Percentiles rank a stretch among this genome's conserved stretches.
Evolutionary conservation across 352 stramenopile genomes (phyloP).

Genomic region (Pythium aquatile): DNA sequence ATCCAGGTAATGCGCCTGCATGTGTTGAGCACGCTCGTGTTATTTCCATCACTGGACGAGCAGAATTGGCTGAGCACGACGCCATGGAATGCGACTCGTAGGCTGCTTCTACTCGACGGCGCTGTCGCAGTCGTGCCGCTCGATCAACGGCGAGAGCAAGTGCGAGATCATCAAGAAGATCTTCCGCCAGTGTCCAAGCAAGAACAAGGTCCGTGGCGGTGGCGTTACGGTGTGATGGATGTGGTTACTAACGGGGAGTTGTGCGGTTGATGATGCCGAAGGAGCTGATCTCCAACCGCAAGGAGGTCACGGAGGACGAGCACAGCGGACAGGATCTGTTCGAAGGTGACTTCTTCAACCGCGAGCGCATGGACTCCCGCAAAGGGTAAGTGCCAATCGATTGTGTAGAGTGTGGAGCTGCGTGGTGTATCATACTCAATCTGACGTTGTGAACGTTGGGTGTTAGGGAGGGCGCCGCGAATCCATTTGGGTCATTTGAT

Average conservation of each 20-base stretch:
- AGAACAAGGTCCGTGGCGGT: constrained; percentile 38
- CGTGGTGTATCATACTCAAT: too few species aligned
- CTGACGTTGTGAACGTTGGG: not conserved
- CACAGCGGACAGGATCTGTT: constrained; percentile 43
- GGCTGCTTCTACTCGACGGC: constrained; percentile 82
- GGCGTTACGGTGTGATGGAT: not conserved
- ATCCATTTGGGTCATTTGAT: constrained; percentile 35
- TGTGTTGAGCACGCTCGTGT: not conserved
- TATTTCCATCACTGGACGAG: not conserved
- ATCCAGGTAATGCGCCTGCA: constrained; percentile 35
- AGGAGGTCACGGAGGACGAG: constrained; percentile 76
- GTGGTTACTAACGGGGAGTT: too few species aligned
- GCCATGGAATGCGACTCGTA: constrained; percentile 6
- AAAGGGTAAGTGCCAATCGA: constrained; percentile 29
- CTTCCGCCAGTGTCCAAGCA: constrained; percentile 74
- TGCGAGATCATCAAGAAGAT: constrained; percentile 87
- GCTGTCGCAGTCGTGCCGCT: constrained; percentile 72
- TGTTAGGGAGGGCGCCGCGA: constrained; percentile 2
- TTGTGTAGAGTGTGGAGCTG: too few species aligned
- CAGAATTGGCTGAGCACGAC: not conserved
- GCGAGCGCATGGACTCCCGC: constrained; percentile 59
- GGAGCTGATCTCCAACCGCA: constrained; percentile 76
- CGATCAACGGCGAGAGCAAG: constrained; percentile 83
- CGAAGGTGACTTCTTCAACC: constrained; percentile 66
- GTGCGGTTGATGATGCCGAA: constrained; percentile 6